These are phyloP conservation scores for Hypomyces rosellus DNA, from an alignment of 2,329 filamentous ascomycete genomes.

Conservation along the genomic window DNA sequence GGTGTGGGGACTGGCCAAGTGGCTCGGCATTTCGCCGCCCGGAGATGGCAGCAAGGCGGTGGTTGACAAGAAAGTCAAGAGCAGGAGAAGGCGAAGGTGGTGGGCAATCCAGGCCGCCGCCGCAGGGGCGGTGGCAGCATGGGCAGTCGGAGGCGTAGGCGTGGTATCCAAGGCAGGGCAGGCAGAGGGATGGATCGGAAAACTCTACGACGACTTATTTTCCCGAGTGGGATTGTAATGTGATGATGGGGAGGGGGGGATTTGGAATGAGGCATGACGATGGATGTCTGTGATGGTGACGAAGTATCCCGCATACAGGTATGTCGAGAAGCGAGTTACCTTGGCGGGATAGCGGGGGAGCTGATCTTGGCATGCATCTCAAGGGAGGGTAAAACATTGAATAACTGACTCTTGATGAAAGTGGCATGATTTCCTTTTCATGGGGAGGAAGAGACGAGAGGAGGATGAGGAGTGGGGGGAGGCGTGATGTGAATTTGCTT, in stretches of 20 bases:
- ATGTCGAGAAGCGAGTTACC: too few relatives aligned
- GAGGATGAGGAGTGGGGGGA: too few relatives aligned
- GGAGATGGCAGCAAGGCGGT: conserved; percentile 35
- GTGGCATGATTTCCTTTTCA: too few relatives aligned
- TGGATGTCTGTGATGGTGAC: neutral
- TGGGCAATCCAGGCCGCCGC: conserved; percentile 63
- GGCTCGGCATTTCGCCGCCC: conserved; percentile 61
- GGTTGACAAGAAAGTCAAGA: conserved; percentile 45
- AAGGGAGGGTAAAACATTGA: too few relatives aligned
- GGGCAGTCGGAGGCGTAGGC: conserved; percentile 75
- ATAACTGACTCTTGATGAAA: too few relatives aligned
- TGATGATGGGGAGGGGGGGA: neutral
- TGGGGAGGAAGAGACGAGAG: too few relatives aligned
- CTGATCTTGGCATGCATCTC: too few relatives aligned
- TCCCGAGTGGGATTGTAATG: conserved; percentile 24
- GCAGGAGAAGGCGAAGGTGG: conserved; percentile 59
- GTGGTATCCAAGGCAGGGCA: conserved; percentile 67
- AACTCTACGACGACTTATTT: conserved; percentile 66
- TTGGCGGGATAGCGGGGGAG: too few relatives aligned
- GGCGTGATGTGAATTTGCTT: too few relatives aligned
- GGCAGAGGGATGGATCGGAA: conserved; percentile 72
- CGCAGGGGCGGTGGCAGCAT: conserved; percentile 54
- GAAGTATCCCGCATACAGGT: too few relatives aligned
- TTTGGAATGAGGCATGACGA: neutral
- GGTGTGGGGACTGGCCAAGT: conserved; percentile 79